Evolutionary conservation across 768 basidiomycete genomes (phyloP).

Genomic region (Trametes coccinea): DNA sequence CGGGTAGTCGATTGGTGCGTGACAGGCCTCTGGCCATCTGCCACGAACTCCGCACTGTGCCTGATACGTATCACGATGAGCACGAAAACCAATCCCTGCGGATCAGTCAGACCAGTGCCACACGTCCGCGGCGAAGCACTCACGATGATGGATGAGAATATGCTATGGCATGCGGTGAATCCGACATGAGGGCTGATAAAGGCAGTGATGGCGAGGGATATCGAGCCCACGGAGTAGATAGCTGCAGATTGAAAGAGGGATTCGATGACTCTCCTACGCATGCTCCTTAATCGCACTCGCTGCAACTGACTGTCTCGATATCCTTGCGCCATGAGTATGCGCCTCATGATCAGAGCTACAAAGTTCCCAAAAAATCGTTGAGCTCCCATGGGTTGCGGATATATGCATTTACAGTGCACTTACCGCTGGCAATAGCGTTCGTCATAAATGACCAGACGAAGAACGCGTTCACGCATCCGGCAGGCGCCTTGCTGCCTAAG

Average conservation of each 20-base stretch:
- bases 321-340: slow-evolving; percentile 1
- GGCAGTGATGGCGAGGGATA: slow-evolving; percentile 19
- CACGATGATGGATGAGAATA: slow-evolving; percentile 19
- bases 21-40: not conserved
- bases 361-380: not conserved
- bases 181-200: slow-evolving; percentile 12
- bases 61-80: slow-evolving; percentile 18
- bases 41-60: not conserved
- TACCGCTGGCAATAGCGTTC: slow-evolving; percentile 11
- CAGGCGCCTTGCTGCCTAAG: not conserved
- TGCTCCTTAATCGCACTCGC: slow-evolving; percentile 2
- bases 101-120: not conserved
- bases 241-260: slow-evolving; percentile 19
- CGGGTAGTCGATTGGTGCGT: not conserved
- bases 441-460: slow-evolving; percentile 10
- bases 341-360: slow-evolving; percentile 11
- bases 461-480: slow-evolving; percentile 13
- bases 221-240: slow-evolving; percentile 11
- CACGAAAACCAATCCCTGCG: slow-evolving; percentile 15
- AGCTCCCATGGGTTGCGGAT: too few species aligned
- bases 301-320: not conserved
- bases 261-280: slow-evolving; percentile 12
- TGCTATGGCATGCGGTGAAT: slow-evolving; percentile 16
- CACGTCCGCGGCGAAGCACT: not conserved
- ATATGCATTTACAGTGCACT: not conserved